Base-by-base conservation (phyloP, 2,329 filamentous ascomycete genomes). In the Metarhizium humberi region DNA sequence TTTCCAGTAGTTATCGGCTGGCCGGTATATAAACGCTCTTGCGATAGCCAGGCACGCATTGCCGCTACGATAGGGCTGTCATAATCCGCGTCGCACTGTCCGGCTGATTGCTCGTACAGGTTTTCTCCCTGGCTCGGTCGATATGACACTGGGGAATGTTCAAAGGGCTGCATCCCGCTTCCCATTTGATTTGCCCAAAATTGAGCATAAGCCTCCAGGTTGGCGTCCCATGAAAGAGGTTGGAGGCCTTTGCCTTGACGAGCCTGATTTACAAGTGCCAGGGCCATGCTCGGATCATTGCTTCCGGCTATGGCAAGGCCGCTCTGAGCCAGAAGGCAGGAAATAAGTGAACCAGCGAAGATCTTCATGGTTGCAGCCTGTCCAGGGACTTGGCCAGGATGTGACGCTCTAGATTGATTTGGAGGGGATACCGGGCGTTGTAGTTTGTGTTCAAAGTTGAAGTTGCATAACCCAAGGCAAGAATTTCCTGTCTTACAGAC, bases 101-200 rank as follows among this genome's bases (percentile, higher is more conserved):
- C 59, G 2, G 68, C 63, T 11, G 63, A 59, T 40, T 69, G 63
- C 34, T 66, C 64, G 55, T 66, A 70, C 40, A 71, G 61, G 14
- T 62, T 69, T 55, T 72, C 69, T 45, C 69, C 69, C 50, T 72
- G 69, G n/a, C 59, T 56, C 3, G 66, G 67, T 3, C 69, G 66
- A 14, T 64, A 61, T 36, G 60, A 51, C 3, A 63, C 63, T 10
- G 65, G 60, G 4, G 69, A 65, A 53, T 71, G 69, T 45, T 63
- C 58, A 53, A 71, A 70, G 3, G 64, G 62, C 32, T 62, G 61
- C n/a, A 57, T 56, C 6, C 61, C 63, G 16, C 62, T 60, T 2
- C 62, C 69, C 62, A 72, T 68, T 42, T 68, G 59, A 48, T 66
- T 63, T 14, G 67, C 69, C 69, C 67, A 72, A 32, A 63, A 65